Base-by-base conservation (phyloP, 2,329 filamentous ascomycete genomes). In the Colletotrichum falcatum region DNA sequence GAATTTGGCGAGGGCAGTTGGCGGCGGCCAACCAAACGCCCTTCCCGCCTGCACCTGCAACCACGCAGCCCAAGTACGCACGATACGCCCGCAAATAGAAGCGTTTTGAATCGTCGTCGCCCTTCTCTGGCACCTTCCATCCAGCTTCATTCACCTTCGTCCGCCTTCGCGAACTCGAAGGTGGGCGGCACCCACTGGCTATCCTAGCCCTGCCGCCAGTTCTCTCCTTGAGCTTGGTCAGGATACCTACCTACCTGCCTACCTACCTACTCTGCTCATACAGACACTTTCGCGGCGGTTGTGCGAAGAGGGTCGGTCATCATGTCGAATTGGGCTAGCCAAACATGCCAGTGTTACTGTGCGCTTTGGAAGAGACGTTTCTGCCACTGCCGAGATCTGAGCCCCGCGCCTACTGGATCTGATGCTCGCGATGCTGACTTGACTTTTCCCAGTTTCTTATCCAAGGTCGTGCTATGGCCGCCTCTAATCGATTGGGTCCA, bases 11-110 rank as follows among this genome's bases (percentile, higher is more conserved):
- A 67, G 51, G 56, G 20, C 58, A 37, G 64, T 67, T 67, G 68
- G 64, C 64, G 59, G 58, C 68, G 26, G 64, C 68, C 58, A 54
- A 67, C 68, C 64, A 70, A 59, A 67, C 58, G 68, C 68, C 58
- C 53, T 70, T 67, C 46, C 58, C 67, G 63, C 28, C 56, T 51
- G 37, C 67, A 56, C 51, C 56, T 46, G 39, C 68, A 67, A 44
- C 64, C 64, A 59, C 67, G 51, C 58, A 33, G 62, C 42, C 39
- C 18, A 35, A 51, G 44, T 33, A 39, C 59, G n/a, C n/a, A n/a
- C n/a, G n/a, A n/a, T 26, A 46, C 26, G 61, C 61, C 61, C 64
- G 64, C 48, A 61, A 70, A 70, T 54, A 70, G 68, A 62, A 58
- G 44, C 58, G 23, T 49, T 46, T 20, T 53, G 44, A 44, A 54